Percentiles rank a stretch among this genome's conserved stretches.
phyloP scores from a whole-genome alignment of 257 asterid species.

The Nicotiana paniculata region DNA sequence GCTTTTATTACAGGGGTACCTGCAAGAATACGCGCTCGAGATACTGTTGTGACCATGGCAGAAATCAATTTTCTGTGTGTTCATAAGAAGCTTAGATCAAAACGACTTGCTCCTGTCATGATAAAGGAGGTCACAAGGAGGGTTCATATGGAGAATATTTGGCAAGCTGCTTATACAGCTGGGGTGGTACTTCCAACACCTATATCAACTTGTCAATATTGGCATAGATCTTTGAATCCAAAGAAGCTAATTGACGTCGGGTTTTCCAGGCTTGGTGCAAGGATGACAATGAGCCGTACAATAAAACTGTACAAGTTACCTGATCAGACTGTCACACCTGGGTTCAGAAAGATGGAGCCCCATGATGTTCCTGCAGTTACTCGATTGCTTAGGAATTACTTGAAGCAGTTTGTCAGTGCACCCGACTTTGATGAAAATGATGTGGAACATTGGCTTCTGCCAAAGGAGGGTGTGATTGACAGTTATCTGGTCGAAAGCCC shows the following conservation, averaged over 20 bases:
- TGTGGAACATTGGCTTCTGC: constrained; percentile 83
- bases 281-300: constrained; percentile 93
- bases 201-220: constrained; percentile 68
- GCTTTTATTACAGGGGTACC: constrained; percentile 89
- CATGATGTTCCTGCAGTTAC: constrained; percentile 81
- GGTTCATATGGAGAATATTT: constrained; percentile 75
- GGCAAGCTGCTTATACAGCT: constrained; percentile 96
- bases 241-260: constrained; percentile 90
- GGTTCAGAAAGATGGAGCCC: constrained; percentile 76
- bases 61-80: constrained; percentile 82
- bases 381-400: constrained; percentile 61
- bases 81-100: constrained; percentile 82
- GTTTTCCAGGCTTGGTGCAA: constrained; percentile 73
- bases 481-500: constrained; percentile 83
- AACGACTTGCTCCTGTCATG: constrained; percentile 90
- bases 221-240: constrained; percentile 87
- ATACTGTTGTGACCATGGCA: constrained; percentile 61
- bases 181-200: constrained; percentile 88
- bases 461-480: constrained; percentile 64
- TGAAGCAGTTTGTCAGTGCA: constrained; percentile 60
- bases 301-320: constrained; percentile 75
- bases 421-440: constrained; percentile 73
- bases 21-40: constrained; percentile 66
- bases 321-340: constrained; percentile 50
- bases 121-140: constrained; percentile 84